These are phyloP conservation scores for Lasiodiplodia citricola DNA, from an alignment of 2,329 filamentous ascomycete species.

Conservation along the genomic window DNA sequence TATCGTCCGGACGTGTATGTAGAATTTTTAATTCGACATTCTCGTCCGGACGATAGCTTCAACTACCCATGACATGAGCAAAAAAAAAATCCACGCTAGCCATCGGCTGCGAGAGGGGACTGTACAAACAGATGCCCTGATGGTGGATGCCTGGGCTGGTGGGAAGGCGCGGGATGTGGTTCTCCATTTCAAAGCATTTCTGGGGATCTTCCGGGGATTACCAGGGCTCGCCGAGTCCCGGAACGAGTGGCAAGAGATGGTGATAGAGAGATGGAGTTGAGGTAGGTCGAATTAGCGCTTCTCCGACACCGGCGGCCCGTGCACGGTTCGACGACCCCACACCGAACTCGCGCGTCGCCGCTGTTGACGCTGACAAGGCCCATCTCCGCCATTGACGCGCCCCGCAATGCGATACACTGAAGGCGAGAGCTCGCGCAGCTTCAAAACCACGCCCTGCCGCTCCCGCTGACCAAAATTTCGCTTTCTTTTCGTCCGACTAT, in stretches of 20 bases:
- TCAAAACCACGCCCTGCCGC: conserved; percentile 13
- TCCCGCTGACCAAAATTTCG: not conserved
- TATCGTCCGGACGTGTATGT: too few species aligned
- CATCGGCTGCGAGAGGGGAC: too few species aligned
- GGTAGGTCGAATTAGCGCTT: not conserved
- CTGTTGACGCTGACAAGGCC: conserved; percentile 25
- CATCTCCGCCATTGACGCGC: conserved; percentile 27
- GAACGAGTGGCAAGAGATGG: not conserved
- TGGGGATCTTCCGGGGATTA: not conserved
- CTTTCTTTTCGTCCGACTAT: not conserved
- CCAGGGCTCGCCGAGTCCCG: too few species aligned
- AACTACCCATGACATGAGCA: too few species aligned
- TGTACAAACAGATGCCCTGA: too few species aligned
- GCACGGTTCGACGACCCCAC: not conserved
- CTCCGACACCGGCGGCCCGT: conserved; percentile 10
- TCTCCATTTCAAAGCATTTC: not conserved
- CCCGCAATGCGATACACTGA: not conserved
- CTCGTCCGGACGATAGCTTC: too few species aligned
- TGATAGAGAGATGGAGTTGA: not conserved
- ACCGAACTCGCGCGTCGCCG: conserved; percentile 10
- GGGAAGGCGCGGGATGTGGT: not conserved
- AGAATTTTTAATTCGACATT: too few species aligned
- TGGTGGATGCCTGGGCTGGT: too few species aligned
- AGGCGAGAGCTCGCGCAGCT: not conserved
- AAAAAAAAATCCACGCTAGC: too few species aligned